Conservation (phyloP, 2,329 filamentous ascomycete genomes). For the Fusarium fracticaudum region DNA sequence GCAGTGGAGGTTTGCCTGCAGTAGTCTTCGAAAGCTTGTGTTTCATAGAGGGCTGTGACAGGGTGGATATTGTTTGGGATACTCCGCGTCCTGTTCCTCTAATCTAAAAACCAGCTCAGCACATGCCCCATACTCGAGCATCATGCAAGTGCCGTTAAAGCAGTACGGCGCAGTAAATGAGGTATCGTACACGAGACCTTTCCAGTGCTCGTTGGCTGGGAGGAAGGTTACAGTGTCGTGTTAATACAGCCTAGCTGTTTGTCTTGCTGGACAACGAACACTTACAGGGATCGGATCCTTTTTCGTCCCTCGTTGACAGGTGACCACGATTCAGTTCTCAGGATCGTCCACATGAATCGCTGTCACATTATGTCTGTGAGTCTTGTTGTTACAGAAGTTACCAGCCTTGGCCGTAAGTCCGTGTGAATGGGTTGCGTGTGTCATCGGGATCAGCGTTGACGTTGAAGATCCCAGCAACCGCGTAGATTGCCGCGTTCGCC, state of each 20-base stretch:
- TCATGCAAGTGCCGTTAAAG: slow-evolving; percentile 19
- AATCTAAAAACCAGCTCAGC: slow-evolving; percentile 31
- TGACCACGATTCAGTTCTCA: slow-evolving; percentile 26
- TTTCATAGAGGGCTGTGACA: slow-evolving; percentile 27
- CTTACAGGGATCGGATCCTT: slow-evolving; percentile 10
- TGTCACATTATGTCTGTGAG: slow-evolving; percentile 31
- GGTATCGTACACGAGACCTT: background rate
- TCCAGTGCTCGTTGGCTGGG: background rate
- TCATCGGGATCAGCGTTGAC: slow-evolving; percentile 21
- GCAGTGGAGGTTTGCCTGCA: slow-evolving; percentile 15
- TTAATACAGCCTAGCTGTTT: slow-evolving; percentile 1
- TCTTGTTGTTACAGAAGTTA: background rate
- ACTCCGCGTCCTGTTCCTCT: slow-evolving; percentile 32
- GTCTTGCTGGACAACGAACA: background rate
- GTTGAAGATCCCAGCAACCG: slow-evolving; percentile 17
- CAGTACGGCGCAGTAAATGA: slow-evolving; percentile 24
- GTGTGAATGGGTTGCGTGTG: slow-evolving; percentile 2
- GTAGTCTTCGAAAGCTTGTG: slow-evolving; percentile 8
- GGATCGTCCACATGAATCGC: slow-evolving; percentile 41
- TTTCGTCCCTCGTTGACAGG: slow-evolving; percentile 8
- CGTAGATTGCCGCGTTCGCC: slow-evolving; percentile 18
- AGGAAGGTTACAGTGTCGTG: background rate
- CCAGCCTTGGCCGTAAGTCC: slow-evolving; percentile 11
- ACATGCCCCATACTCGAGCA: background rate
- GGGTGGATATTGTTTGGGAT: slow-evolving; percentile 26